Percentiles rank a stretch among this genome's conserved stretches.
phyloP scores from a whole-genome alignment of 805 yeast genomes.

The Starmerella apicola region DNA sequence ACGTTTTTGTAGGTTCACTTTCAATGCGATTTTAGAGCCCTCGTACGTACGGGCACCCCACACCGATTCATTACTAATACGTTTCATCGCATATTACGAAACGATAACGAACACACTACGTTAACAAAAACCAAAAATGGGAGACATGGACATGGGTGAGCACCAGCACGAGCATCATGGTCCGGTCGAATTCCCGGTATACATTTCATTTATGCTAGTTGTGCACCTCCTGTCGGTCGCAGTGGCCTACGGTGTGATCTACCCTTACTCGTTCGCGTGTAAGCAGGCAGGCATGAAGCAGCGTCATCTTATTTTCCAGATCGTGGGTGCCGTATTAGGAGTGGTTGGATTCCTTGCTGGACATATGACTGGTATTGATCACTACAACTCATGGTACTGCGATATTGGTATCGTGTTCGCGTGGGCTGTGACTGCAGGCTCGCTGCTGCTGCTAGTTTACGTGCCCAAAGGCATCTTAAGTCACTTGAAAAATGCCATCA shows the following conservation, averaged over 20 bases:
- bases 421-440: conserved; percentile 26
- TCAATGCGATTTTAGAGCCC: too few relatives aligned
- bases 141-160: conserved; percentile 11
- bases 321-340: conserved; percentile 27
- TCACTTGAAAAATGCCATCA: conserved; percentile 23
- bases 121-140: too few relatives aligned
- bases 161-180: conserved; percentile 12
- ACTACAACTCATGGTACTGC: conserved; percentile 27
- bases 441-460: conserved; percentile 30
- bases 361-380: conserved; percentile 28
- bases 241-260: conserved; percentile 30
- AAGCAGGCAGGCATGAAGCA: conserved; percentile 28
- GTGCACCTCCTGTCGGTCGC: conserved; percentile 28
- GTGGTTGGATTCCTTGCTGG: conserved; percentile 31
- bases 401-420: conserved; percentile 26
- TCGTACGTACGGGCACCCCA: too few relatives aligned
- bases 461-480: conserved; percentile 28
- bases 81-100: too few relatives aligned
- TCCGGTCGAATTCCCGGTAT: conserved; percentile 16
- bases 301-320: conserved; percentile 30
- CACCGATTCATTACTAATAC: too few relatives aligned
- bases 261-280: conserved; percentile 32
- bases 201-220: conserved; percentile 15
- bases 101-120: too few relatives aligned
- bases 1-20: too few relatives aligned